Evolutionary conservation across 2,329 filamentous ascomycete species (phyloP), one percentile per base, ranked within the genome.

Genomic region (Pseudopyrenochaeta lycopersici): DNA sequence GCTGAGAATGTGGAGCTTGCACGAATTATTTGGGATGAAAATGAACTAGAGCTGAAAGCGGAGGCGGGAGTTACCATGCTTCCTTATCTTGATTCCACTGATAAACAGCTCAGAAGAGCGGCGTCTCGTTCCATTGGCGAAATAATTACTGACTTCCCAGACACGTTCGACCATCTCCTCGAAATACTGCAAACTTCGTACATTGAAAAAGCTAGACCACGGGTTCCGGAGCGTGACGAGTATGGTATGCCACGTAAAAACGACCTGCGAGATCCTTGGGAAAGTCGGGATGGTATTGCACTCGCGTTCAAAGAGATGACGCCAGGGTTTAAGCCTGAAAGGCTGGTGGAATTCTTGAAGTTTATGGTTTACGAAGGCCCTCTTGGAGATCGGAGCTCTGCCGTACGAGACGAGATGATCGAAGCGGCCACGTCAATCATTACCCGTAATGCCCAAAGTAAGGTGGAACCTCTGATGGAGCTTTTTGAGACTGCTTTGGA

Each of bases 201-300:
- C 72, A 76, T 83, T 39, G 88, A 93, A 58, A 85, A 94, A 60
- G 89, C 91, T 6, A 96, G 95, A 73, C 90, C 92, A 1, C 88
- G 90, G 54, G 85, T 90, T 41, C 91, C 92, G 10, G 88, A 94
- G 67, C 87, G 94, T 33, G 94, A 99, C 71, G 90, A 94, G 60
- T 98, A 92, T 71, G 95, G 96, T 48, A 97, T 99, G 90, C 90
- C 92, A 2, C 89, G 88, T 68, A 98, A 96, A 78, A 88, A 89
- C 71, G 91, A 98, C 62, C 81, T 92, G 10, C 85, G 90, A 4
- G 95, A 99, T 76, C 90, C 89, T 1, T 99, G 94, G 94, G 92
- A 97, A 74, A 86, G 87, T 11, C 86, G 96, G 62, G 93, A 96
- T 68, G 95, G 95, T 49, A 89, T 97, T 66, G 94, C 92, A 7